Conservation (phyloP, 768 basidiomycete species). For the Leccinum pellstonianum region DNA sequence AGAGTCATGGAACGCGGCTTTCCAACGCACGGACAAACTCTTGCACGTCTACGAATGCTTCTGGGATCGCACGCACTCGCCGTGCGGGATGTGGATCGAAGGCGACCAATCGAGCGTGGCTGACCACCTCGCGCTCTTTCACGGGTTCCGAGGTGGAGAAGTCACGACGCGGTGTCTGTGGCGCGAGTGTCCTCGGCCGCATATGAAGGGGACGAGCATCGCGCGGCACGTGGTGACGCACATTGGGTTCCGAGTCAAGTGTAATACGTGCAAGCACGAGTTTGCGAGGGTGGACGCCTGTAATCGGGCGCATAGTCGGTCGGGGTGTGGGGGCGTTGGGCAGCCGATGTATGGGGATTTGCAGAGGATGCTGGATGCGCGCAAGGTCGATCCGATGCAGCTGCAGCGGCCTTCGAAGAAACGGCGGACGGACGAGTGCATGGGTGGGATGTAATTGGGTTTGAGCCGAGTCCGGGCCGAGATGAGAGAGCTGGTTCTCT, state of each 20-base stretch:
- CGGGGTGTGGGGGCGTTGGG: conserved; percentile 30
- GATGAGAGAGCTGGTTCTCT: too few relatives aligned
- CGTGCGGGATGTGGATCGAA: conserved; percentile 36
- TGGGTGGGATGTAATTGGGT: neutral
- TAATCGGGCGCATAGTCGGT: conserved; percentile 34
- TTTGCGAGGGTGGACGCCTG: conserved; percentile 35
- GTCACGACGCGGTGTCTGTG: conserved; percentile 32
- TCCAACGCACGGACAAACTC: conserved; percentile 22
- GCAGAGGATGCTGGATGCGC: conserved; percentile 27
- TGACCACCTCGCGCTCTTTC: conserved; percentile 33
- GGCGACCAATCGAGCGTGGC: conserved; percentile 35
- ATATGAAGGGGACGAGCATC: conserved; percentile 35
- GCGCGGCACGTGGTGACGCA: conserved; percentile 35
- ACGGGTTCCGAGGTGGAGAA: conserved; percentile 32
- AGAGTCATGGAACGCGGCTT: conserved; percentile 25
- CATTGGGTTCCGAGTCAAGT: conserved; percentile 32
- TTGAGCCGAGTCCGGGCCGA: too few relatives aligned
- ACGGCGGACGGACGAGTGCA: conserved; percentile 28
- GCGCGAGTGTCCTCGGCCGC: conserved; percentile 27
- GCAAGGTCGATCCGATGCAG: conserved; percentile 21
- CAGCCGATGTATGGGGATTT: conserved; percentile 32
- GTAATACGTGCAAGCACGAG: conserved; percentile 30
- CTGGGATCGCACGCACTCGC: conserved; percentile 25
- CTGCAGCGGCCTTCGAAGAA: conserved; percentile 28
- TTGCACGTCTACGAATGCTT: conserved; percentile 33